Evolutionary conservation across 2,329 filamentous ascomycete species (phyloP), one percentile per base, ranked within the genome.

Genomic region (Stemphylium vesicarium): DNA sequence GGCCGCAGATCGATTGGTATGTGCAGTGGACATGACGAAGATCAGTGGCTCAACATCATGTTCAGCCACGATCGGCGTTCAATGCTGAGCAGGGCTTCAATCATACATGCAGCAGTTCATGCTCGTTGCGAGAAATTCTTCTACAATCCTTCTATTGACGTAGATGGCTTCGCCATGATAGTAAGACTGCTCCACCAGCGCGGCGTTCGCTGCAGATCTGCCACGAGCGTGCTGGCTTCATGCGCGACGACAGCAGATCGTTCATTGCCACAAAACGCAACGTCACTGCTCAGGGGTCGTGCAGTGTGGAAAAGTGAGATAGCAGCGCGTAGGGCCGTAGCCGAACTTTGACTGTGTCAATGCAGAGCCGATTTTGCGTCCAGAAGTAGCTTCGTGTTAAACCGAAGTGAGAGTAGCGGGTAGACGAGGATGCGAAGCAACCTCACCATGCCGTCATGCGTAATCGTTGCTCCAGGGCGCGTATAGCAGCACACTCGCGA

Each of bases 111-210:
- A 50, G 42, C 33, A 50, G 37, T 26, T 55, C 42, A 32, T 20
- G 31, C 24, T 36, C 13, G 20, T 56, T 51, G 54, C 12, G 29
- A 42, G 41, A 16, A 32, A 10, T 41, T 44, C 44, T 64, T 62
- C 61, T 48, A 57, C 35, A 32, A 46, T 47, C 35, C 48, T 64
- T 63, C 60, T 45, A 57, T 66, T 66, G 63, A 69, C 64, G 66
- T 69, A 62, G 41, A 60, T 59, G 57, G 60, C 58, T 55, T 59
- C 37, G 33, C 12, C 13, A 10, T 41, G 26, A n/a, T 35, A n/a
- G 42, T 10, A 45, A 16, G 20, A 24, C 33, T 32, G 38, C 47
- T 52, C 47, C 41, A 46, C 45, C 35, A 48, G 37, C 32, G 29
- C 39, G 20, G 51, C 36, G 35, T 46, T 43, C 40, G 39, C 11